A percentile compares a stretch with the other conserved stretches of the same genome.
Conservation (phyloP, 495 filamentous ascomycete species). For the Xylaria telfairii region DNA sequence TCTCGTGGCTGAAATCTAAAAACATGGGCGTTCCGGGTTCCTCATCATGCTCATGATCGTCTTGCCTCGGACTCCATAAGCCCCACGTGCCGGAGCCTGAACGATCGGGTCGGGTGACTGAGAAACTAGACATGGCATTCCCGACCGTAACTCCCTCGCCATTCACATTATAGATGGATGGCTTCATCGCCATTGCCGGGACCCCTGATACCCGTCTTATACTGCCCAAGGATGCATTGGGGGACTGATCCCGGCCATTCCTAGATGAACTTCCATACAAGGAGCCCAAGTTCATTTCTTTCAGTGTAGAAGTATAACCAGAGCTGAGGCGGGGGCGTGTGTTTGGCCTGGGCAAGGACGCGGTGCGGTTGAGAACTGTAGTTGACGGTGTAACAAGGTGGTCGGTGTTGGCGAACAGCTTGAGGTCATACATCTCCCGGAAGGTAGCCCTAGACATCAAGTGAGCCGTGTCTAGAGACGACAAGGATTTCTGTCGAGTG, state of each 20-base stretch:
- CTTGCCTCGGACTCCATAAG: slow-evolving; percentile 45
- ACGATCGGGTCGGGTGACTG: slow-evolving; percentile 31
- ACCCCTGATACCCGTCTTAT: slow-evolving; percentile 37
- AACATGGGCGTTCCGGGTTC: slow-evolving; percentile 54
- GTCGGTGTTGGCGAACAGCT: slow-evolving; percentile 77
- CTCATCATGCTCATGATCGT: slow-evolving; percentile 39
- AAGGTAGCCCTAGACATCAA: slow-evolving; percentile 21
- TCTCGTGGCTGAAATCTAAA: slow-evolving; percentile 50
- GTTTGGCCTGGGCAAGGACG: slow-evolving; percentile 29
- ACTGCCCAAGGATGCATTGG: slow-evolving; percentile 40
- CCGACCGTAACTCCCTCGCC: slow-evolving; percentile 44
- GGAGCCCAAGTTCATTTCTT: slow-evolving; percentile 34
- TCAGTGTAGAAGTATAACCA: slow-evolving; percentile 29
- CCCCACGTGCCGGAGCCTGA: slow-evolving; percentile 41
- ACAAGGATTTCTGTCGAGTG: slow-evolving; percentile 35
- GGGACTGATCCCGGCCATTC: slow-evolving; percentile 37
- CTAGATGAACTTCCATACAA: slow-evolving; percentile 37
- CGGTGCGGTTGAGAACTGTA: slow-evolving; percentile 31
- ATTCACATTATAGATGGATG: slow-evolving; percentile 21
- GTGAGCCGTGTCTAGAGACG: slow-evolving; percentile 37
- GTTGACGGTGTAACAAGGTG: slow-evolving; percentile 64
- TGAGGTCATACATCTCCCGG: slow-evolving; percentile 70
- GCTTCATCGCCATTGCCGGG: slow-evolving; percentile 15
- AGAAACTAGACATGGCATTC: slow-evolving; percentile 43
- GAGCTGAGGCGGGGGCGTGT: slow-evolving; percentile 22